Base-by-base conservation (phyloP, 192 early-diverging fungal genomes). In the Cetraspora pellucida region DNA sequence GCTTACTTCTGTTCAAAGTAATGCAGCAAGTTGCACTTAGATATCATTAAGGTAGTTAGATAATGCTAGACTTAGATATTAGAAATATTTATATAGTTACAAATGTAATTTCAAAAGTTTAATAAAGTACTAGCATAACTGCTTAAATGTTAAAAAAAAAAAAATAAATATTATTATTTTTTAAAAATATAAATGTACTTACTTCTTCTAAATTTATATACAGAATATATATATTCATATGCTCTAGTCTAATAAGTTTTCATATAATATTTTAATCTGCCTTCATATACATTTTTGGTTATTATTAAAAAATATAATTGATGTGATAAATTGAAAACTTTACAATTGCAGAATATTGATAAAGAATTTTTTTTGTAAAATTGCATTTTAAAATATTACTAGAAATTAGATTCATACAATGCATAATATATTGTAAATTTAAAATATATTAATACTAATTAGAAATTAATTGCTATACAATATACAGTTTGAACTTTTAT, bases 191-290 rank as follows among this genome's bases (percentile, higher is more conserved):
- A 49, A 52, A 16, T 52, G 10, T 52, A 52, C 17, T 65, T 65
- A 65, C 63, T 28, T 31, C 63, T 65, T 65, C 43, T 17, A 65
- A 14, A 65, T 30, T 31, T 2, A 65, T 65, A 65, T 19, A 65
- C 13, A 6, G 31, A 65, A 17, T 23, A 65, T 19, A 37, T 9
- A 11, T 9, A 43, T 43, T 65, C 25, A 37, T 65, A 65, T 17
- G 31, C 31, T 1, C 31, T 65, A 17, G 63, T 65, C 63, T 30
- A 65, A 65, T 30, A 30, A 28, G 63, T 65, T 44, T 64, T 44
- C 4, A 21, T 2, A 59, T 23, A 59, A 10, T 25, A n/a, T 25
- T 65, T 65, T 44, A 49, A 54, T 17, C 46, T 23, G 17, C 46
- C 68, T 28, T 11, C 25, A 45, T 31, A 14, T 2, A 71, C 28